Evolutionary conservation across 2,329 filamentous ascomycete species (phyloP).

Genomic region (Clarireedia paspali): DNA sequence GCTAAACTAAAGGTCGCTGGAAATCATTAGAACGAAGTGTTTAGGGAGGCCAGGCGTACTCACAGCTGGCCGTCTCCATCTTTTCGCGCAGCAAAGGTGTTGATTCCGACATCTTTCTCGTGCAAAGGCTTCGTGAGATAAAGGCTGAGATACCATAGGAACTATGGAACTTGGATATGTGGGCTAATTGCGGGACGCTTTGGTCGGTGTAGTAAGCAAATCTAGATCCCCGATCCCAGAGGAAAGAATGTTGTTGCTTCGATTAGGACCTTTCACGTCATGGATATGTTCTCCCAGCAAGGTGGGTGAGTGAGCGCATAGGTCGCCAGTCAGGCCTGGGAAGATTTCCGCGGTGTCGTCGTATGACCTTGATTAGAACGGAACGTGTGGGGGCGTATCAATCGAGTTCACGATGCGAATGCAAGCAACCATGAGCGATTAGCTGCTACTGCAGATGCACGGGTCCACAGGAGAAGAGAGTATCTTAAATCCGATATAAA

Average conservation of each 20-base stretch:
- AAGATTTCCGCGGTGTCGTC: too few relatives aligned
- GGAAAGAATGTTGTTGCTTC: too few relatives aligned
- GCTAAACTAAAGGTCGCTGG: slow-evolving; percentile 23
- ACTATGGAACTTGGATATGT: neutral
- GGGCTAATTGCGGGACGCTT: neutral
- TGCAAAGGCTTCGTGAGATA: neutral
- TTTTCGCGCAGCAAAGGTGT: slow-evolving; percentile 8
- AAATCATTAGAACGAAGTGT: slow-evolving; percentile 3
- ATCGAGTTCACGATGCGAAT: neutral
- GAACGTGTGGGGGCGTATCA: neutral
- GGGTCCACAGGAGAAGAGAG: too few relatives aligned
- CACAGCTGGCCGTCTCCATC: slow-evolving; percentile 7
- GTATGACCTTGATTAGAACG: too few relatives aligned
- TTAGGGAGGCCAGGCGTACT: slow-evolving; percentile 3
- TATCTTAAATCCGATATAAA: too few relatives aligned
- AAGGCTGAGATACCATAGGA: neutral
- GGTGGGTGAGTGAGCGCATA: neutral
- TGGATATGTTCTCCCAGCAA: too few relatives aligned
- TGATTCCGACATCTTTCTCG: slow-evolving; percentile 1
- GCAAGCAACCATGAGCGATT: neutral
- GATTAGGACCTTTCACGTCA: too few relatives aligned
- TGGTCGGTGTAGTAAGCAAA: neutral
- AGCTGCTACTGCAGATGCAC: too few relatives aligned
- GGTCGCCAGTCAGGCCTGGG: too few relatives aligned
- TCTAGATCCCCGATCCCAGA: neutral